phyloP scores from a whole-genome alignment of 2,329 filamentous ascomycete species.

The Knufia fluminis region DNA sequence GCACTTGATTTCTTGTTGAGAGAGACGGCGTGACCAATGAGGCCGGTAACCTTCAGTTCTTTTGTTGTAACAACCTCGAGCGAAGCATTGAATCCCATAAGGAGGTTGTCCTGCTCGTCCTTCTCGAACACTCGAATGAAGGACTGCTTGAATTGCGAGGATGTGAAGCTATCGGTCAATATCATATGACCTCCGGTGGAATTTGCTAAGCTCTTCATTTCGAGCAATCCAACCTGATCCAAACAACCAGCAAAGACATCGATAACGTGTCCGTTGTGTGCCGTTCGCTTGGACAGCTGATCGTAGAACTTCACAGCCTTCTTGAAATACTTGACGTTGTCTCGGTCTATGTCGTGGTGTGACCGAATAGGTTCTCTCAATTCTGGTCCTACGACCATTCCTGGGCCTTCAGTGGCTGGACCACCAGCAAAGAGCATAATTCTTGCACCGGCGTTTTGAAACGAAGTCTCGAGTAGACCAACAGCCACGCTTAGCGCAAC shows the following conservation, averaged over 20 bases:
- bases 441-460: conserved; percentile 87
- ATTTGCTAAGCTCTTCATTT: conserved; percentile 97
- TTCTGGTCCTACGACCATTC: conserved; percentile 93
- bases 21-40: conserved; percentile 94
- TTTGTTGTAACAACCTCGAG: conserved; percentile 95
- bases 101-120: conserved; percentile 82
- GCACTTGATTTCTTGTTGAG: conserved; percentile 97
- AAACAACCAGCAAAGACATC: conserved; percentile 97
- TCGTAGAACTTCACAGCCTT: conserved; percentile 99
- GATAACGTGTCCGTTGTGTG: conserved; percentile 94
- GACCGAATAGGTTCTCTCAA: conserved; percentile 93
- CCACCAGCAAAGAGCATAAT: conserved; percentile 98
- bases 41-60: conserved; percentile 92
- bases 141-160: conserved; percentile 98
- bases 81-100: conserved; percentile 97
- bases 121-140: conserved; percentile 97
- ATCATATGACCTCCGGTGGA: conserved; percentile 98
- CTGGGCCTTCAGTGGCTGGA: conserved; percentile 88
- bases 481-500: conserved; percentile 94
- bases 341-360: conserved; percentile 95
- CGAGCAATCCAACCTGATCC: conserved; percentile 90
- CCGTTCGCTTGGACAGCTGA: conserved; percentile 80
- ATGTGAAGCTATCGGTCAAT: conserved; percentile 93
- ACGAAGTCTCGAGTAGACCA: conserved; percentile 84
- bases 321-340: conserved; percentile 99